These are phyloP conservation scores for Aspergillus novofumigatus DNA, from an alignment of 2,329 filamentous ascomycete genomes.

Conservation along the genomic window DNA sequence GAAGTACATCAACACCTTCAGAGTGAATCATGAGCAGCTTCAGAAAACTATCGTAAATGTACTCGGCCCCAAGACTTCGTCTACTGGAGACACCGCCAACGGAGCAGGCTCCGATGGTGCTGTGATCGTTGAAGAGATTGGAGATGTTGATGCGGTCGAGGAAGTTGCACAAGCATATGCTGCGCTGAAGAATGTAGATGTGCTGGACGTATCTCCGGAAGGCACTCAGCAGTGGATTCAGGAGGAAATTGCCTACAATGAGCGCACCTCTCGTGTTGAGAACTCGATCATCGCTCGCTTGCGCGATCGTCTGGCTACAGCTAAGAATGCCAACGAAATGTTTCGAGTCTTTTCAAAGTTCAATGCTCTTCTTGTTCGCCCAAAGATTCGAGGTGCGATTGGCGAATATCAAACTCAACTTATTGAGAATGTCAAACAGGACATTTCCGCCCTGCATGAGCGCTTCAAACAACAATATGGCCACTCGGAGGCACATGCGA, in stretches of 20 bases:
- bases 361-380: slow-evolving; percentile 95
- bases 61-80: slow-evolving; percentile 69
- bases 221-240: slow-evolving; percentile 90
- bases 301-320: slow-evolving; percentile 86
- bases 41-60: slow-evolving; percentile 96
- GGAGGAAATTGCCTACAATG: slow-evolving; percentile 94
- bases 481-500: slow-evolving; percentile 93
- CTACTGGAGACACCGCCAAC: slow-evolving; percentile 46
- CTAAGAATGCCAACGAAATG: slow-evolving; percentile 98
- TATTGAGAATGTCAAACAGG: slow-evolving; percentile 95
- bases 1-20: slow-evolving; percentile 90
- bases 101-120: slow-evolving; percentile 52
- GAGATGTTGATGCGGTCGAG: slow-evolving; percentile 93
- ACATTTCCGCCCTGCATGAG: slow-evolving; percentile 88
- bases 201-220: slow-evolving; percentile 84
- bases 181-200: slow-evolving; percentile 87
- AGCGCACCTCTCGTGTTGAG: slow-evolving; percentile 92
- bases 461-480: slow-evolving; percentile 99
- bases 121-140: slow-evolving; percentile 85
- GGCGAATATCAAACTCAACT: slow-evolving; percentile 97
- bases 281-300: slow-evolving; percentile 97
- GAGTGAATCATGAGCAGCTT: slow-evolving; percentile 95
- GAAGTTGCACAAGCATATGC: slow-evolving; percentile 95
- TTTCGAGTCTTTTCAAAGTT: slow-evolving; percentile 99
- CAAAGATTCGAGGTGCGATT: slow-evolving; percentile 98